Conservation (phyloP, 1,139 yeast species). For the Pichia sp. region DNA sequence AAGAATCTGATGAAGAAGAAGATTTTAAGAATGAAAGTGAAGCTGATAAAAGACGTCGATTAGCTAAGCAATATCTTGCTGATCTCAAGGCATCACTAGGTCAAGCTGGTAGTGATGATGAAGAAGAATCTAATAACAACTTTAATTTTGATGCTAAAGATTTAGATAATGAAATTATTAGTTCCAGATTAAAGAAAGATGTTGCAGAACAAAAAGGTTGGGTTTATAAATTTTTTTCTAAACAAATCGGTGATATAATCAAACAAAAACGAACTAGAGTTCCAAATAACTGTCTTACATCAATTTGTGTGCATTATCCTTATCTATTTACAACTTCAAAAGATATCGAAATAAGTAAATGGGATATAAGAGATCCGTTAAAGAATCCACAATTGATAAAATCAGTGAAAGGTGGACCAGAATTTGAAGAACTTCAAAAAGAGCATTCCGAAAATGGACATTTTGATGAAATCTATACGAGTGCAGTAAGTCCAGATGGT, state of each 20-base stretch:
- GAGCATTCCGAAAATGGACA: constrained; percentile 55
- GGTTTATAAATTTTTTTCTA: constrained; percentile 55
- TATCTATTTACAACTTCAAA: constrained; percentile 77
- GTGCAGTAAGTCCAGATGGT: constrained; percentile 86
- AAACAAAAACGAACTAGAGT: constrained; percentile 40
- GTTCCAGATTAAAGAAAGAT: constrained; percentile 74
- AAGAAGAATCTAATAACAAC: constrained; percentile 40
- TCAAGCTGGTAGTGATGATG: constrained; percentile 14
- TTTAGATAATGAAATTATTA: constrained; percentile 76
- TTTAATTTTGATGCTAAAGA: constrained; percentile 86
- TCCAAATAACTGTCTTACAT: constrained; percentile 52
- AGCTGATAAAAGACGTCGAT: constrained; percentile 87
- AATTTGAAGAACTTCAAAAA: constrained; percentile 32
- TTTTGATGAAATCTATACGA: constrained; percentile 63
- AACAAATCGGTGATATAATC: constrained; percentile 34
- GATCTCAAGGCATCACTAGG: constrained; percentile 42
- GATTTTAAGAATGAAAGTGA: constrained; percentile 72
- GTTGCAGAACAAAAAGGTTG: constrained; percentile 86
- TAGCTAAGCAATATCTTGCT: constrained; percentile 88
- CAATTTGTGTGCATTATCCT: constrained; percentile 46
- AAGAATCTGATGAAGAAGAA: constrained; percentile 54
- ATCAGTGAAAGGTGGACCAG: constrained; percentile 57
- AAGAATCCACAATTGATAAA: constrained; percentile 57
- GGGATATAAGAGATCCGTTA: constrained; percentile 48
- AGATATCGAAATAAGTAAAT: constrained; percentile 72